These are phyloP conservation scores for Inonotus hispidus DNA, from an alignment of 1,284 basidiomycete genomes.

Conservation along the genomic window DNA sequence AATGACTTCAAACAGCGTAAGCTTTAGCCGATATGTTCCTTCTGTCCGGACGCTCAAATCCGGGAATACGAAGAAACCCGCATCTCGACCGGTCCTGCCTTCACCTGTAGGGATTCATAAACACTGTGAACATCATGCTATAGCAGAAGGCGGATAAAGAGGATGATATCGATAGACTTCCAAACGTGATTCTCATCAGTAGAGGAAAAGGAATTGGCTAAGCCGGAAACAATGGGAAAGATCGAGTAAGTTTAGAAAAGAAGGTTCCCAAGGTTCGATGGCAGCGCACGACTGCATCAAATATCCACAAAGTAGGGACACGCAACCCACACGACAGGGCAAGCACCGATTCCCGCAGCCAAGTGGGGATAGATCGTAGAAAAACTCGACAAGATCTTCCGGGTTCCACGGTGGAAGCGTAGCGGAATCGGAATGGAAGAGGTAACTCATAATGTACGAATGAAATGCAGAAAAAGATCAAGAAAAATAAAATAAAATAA, in stretches of 20 bases:
- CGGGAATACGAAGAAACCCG: conserved; percentile 89
- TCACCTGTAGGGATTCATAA: conserved; percentile 7
- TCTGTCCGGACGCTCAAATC: conserved; percentile 87
- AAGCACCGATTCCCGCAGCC: background rate
- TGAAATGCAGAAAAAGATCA: background rate
- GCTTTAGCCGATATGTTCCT: conserved; percentile 81
- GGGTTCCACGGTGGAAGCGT: background rate
- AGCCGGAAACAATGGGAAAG: background rate
- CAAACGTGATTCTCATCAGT: background rate
- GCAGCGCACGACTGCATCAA: background rate
- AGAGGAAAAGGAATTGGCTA: background rate
- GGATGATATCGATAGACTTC: background rate
- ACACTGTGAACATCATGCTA: background rate
- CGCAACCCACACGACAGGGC: background rate
- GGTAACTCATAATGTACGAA: background rate
- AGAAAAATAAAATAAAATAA: background rate
- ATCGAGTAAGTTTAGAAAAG: conserved; percentile 1
- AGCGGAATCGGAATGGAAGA: background rate
- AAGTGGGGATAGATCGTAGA: background rate
- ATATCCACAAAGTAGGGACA: background rate
- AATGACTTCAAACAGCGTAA: conserved; percentile 90
- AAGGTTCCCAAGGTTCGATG: conserved; percentile 1
- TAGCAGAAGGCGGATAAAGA: background rate
- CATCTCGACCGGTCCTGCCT: conserved; percentile 43
- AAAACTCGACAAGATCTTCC: background rate